Percentiles rank a stretch among this genome's conserved stretches.
Evolutionary conservation across 176 grass and related monocot species (phyloP).

Genomic region (Avena eriantha): DNA sequence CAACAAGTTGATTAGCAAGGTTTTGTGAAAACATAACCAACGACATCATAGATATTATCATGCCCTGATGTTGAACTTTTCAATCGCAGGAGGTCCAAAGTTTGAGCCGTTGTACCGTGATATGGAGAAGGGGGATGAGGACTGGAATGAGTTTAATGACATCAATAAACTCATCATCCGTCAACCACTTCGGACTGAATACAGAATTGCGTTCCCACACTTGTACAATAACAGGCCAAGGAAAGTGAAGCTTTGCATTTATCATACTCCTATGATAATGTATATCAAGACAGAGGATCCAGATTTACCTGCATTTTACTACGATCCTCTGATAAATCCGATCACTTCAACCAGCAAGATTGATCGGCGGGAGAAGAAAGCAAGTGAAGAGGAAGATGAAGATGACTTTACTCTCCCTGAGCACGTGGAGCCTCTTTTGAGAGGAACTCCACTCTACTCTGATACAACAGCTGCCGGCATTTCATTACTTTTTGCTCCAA

Average conservation of each 20-base stretch:
- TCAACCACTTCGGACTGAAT: conserved; percentile 93
- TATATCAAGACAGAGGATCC: conserved; percentile 99
- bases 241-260: conserved; percentile 90
- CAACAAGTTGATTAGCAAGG: background rate
- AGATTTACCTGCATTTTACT: conserved; percentile 98
- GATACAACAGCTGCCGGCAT: conserved; percentile 95
- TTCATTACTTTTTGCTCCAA: conserved; percentile 89
- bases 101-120: conserved; percentile 98
- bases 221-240: conserved; percentile 98
- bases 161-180: conserved; percentile 99
- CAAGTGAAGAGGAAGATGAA: conserved; percentile 73
- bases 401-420: conserved; percentile 87
- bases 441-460: conserved; percentile 69
- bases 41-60: background rate
- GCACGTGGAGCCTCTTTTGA: conserved; percentile 82
- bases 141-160: conserved; percentile 99
- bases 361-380: conserved; percentile 72
- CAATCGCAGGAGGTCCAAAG: conserved; percentile 77
- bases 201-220: conserved; percentile 97
- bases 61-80: background rate
- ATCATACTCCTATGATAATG: conserved; percentile 99
- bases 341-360: conserved; percentile 86
- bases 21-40: background rate
- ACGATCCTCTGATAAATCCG: conserved; percentile 96
- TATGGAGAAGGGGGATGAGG: conserved; percentile 99